phyloP scores from a whole-genome alignment of 352 stramenopile genomes.

The Phytophthora idaei region DNA sequence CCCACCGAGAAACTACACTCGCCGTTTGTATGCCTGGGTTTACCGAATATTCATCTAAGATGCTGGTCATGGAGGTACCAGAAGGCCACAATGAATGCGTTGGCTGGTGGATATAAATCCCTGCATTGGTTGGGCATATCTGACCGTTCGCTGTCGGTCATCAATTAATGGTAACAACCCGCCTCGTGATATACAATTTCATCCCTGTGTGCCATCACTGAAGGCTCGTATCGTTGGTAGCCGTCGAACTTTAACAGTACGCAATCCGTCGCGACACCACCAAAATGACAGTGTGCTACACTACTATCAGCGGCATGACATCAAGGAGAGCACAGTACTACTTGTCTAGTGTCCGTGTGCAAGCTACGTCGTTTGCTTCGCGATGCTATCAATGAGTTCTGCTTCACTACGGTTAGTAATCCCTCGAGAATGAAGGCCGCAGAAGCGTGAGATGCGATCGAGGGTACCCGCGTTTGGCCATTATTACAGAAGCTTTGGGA shows the following conservation, averaged over 20 bases:
- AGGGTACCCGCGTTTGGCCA: not conserved
- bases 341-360: not conserved
- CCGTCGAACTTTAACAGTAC: not conserved
- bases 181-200: not conserved
- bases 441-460: conserved; percentile 1
- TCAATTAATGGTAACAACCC: not conserved
- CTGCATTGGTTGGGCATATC: too few species aligned
- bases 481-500: conserved; percentile 3
- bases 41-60: too few species aligned
- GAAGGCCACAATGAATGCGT: too few species aligned
- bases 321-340: not conserved
- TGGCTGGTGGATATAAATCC: too few species aligned
- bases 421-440: conserved; percentile 1
- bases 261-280: not conserved
- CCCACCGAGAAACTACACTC: too few species aligned
- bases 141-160: too few species aligned
- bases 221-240: not conserved
- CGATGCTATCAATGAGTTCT: conserved; percentile 10
- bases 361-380: not conserved
- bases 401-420: not conserved
- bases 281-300: not conserved
- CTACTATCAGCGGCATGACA: not conserved
- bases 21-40: too few species aligned
- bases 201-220: not conserved
- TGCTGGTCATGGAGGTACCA: too few species aligned